phyloP scores from a whole-genome alignment of 1,139 yeast genomes.

The Zhuliangozyma blackwelliae region DNA sequence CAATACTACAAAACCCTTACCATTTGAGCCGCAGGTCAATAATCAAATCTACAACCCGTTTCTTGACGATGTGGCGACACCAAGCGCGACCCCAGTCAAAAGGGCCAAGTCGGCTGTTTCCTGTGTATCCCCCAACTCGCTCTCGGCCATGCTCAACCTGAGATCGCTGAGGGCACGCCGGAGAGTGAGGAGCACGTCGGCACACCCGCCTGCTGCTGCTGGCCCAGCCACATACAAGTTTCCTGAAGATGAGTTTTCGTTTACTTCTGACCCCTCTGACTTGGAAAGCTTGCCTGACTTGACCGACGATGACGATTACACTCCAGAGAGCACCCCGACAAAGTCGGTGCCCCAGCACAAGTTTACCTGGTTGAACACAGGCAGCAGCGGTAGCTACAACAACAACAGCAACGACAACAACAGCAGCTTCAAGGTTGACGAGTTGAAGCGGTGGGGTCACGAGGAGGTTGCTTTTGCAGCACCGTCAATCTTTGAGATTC shows the following conservation, averaged over 20 bases:
- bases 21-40: slow-evolving; percentile 15
- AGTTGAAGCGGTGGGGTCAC: no score
- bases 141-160: slow-evolving; percentile 8
- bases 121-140: slow-evolving; percentile 6
- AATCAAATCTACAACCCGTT: slow-evolving; percentile 17
- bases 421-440: no score
- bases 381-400: neutral
- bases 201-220: neutral
- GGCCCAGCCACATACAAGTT: no score
- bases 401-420: no score
- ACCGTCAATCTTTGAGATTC: slow-evolving; percentile 61
- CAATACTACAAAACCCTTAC: slow-evolving; percentile 22
- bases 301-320: slow-evolving; percentile 31
- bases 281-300: slow-evolving; percentile 37
- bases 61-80: neutral
- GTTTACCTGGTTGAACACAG: neutral
- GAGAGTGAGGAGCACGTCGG: neutral
- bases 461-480: neutral
- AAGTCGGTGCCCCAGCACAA: slow-evolving; percentile 7
- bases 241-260: slow-evolving; percentile 13
- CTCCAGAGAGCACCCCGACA: slow-evolving; percentile 27
- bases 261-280: slow-evolving; percentile 21
- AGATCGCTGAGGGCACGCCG: slow-evolving; percentile 1
- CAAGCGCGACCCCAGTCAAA: slow-evolving; percentile 7
- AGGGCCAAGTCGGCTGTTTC: slow-evolving; percentile 12